A percentile compares a stretch with the other conserved stretches of the same genome.
Evolutionary conservation across 305 asterid species (phyloP).

Genomic region (Fraxinus latifolia): DNA sequence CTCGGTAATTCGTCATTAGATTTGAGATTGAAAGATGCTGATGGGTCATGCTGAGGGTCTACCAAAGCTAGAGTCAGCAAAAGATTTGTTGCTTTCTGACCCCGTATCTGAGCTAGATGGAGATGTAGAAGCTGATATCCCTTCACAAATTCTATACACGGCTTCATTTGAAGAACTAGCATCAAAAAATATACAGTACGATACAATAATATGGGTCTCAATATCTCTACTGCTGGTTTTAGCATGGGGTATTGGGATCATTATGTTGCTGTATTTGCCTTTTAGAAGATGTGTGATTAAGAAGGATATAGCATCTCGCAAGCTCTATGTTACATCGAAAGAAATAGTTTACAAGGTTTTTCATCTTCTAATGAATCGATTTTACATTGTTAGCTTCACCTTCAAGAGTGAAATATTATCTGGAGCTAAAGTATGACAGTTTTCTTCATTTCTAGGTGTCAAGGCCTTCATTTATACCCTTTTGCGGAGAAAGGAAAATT

Average conservation of each 20-base stretch:
- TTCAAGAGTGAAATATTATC: not conserved
- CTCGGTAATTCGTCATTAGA: slow-evolving; percentile 17
- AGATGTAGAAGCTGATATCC: slow-evolving; percentile 44
- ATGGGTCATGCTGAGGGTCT: slow-evolving; percentile 51
- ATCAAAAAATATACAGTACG: slow-evolving; percentile 45
- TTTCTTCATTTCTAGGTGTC: slow-evolving; percentile 39
- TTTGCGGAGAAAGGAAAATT: slow-evolving; percentile 44
- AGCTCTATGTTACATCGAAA: slow-evolving; percentile 51
- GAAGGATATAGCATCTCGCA: slow-evolving; percentile 62
- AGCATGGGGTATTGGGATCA: slow-evolving; percentile 74
- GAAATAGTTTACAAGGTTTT: slow-evolving; percentile 63
- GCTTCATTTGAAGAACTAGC: slow-evolving; percentile 67
- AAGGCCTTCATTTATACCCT: slow-evolving; percentile 75
- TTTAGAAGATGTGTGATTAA: slow-evolving; percentile 59
- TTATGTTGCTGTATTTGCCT: slow-evolving; percentile 69
- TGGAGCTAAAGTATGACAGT: slow-evolving; percentile 17
- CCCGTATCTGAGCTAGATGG: slow-evolving; percentile 48
- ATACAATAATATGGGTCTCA: slow-evolving; percentile 61
- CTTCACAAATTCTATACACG: slow-evolving; percentile 35
- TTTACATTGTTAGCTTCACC: not conserved
- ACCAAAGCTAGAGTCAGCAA: slow-evolving; percentile 34
- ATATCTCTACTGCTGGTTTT: slow-evolving; percentile 63
- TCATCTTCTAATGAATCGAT: slow-evolving; percentile 13
- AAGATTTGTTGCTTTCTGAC: slow-evolving; percentile 43
- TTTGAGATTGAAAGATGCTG: slow-evolving; percentile 38